phyloP scores from a whole-genome alignment of 768 basidiomycete genomes.

The Boletales sp. region DNA sequence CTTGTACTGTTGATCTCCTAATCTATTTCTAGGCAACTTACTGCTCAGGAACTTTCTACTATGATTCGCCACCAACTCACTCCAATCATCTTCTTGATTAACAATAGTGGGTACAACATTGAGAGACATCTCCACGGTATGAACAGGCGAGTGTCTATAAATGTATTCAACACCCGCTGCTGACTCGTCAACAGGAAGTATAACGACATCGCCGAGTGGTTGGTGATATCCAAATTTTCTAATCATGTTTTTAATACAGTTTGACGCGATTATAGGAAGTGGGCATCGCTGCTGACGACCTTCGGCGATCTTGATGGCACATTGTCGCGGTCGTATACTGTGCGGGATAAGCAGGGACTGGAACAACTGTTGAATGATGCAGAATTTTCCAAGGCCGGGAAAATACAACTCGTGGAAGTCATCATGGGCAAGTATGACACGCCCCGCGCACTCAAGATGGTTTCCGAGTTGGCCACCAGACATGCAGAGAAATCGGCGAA shows the following conservation, averaged over 20 bases:
- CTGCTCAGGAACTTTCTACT: conserved; percentile 79
- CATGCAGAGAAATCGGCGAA: conserved; percentile 14
- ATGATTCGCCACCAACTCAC: conserved; percentile 72
- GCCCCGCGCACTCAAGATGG: conserved; percentile 55
- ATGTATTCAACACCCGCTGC: background rate
- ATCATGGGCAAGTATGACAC: conserved; percentile 73
- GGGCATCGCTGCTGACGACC: conserved; percentile 58
- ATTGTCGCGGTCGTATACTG: conserved; percentile 58
- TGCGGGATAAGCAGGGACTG: conserved; percentile 65
- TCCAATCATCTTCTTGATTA: conserved; percentile 82
- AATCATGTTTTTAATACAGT: background rate
- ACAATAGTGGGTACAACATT: conserved; percentile 84
- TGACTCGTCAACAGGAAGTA: conserved; percentile 51
- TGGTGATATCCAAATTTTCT: conserved; percentile 4
- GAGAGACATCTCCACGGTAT: conserved; percentile 75
- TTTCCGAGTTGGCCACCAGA: conserved; percentile 36
- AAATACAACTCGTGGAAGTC: conserved; percentile 79
- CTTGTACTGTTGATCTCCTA: conserved; percentile 1
- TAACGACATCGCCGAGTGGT: conserved; percentile 83
- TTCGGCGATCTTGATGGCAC: conserved; percentile 51
- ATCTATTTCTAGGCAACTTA: conserved; percentile 54
- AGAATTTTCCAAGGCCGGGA: conserved; percentile 57
- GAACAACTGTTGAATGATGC: conserved; percentile 60
- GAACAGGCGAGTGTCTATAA: conserved; percentile 36
- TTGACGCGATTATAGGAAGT: conserved; percentile 42